Percentiles rank a stretch among this genome's conserved stretches.
Conservation (phyloP, 306 rosid genomes). For the Mimosa bimucronata region DNA sequence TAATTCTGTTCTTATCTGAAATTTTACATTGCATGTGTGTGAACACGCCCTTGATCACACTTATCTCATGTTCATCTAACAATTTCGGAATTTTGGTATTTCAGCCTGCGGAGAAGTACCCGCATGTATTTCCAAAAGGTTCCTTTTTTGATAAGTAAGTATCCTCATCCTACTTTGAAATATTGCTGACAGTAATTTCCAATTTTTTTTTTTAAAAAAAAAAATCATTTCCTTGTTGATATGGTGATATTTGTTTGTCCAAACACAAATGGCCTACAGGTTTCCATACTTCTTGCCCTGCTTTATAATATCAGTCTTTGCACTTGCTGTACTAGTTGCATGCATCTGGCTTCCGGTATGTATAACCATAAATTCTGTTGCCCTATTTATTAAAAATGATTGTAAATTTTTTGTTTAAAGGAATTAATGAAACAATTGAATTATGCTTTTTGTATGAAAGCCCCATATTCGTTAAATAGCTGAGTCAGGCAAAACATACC, state of each 20-base stretch:
- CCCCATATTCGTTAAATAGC: background rate
- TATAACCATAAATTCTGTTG: background rate
- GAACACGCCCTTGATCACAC: background rate
- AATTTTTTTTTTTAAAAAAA: background rate
- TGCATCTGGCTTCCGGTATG: constrained; percentile 58
- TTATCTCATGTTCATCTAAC: constrained; percentile 22
- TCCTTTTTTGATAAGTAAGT: constrained; percentile 80
- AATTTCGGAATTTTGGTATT: constrained; percentile 15
- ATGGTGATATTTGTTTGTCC: constrained; percentile 15
- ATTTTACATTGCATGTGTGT: background rate
- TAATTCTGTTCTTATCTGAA: background rate
- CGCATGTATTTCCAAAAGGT: constrained; percentile 52
- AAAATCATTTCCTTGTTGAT: background rate
- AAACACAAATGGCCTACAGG: constrained; percentile 37
- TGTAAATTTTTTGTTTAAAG: background rate
- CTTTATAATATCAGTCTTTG: constrained; percentile 9
- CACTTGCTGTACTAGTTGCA: background rate
- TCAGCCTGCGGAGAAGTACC: constrained; percentile 47
- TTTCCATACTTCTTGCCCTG: constrained; percentile 53
- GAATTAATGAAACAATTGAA: background rate
- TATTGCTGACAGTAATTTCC: background rate
- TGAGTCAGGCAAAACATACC: background rate
- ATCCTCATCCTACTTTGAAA: background rate
- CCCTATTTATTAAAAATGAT: background rate
- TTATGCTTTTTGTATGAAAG: background rate